These are phyloP conservation scores for Naganishia vaughanmartiniae DNA, from an alignment of 768 basidiomycete genomes.

Conservation along the genomic window DNA sequence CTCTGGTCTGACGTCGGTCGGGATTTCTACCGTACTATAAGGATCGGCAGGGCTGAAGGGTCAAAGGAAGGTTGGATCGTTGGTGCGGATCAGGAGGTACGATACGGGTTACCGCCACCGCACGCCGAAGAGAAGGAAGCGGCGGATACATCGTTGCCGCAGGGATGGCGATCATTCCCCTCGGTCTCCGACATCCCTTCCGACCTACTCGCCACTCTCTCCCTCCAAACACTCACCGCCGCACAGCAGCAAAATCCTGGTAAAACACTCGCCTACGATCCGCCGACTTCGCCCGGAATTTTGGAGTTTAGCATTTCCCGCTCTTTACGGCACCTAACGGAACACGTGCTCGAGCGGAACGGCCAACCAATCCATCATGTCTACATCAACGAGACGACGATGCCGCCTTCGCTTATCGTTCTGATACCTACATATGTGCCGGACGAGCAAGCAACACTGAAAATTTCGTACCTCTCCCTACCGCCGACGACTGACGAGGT, in stretches of 20 bases:
- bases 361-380: neutral
- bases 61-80: conserved; percentile 21
- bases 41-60: neutral
- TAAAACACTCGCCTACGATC: neutral
- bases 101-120: neutral
- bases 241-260: too few relatives aligned
- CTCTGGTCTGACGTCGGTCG: conserved; percentile 27
- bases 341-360: neutral
- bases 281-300: conserved; percentile 13
- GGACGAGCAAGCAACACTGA: neutral
- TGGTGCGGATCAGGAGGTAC: conserved; percentile 4
- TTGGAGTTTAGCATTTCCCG: conserved; percentile 11
- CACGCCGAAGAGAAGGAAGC: neutral
- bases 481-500: neutral
- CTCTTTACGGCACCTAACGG: neutral
- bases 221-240: neutral
- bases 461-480: neutral
- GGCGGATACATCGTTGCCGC: neutral
- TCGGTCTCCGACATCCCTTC: neutral
- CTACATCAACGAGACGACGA: neutral
- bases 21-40: conserved; percentile 11
- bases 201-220: neutral
- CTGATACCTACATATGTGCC: neutral
- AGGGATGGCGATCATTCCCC: conserved; percentile 6
- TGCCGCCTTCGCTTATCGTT: neutral